Percentiles rank a stretch among this genome's conserved stretches.
Evolutionary conservation across 2,329 filamentous ascomycete genomes (phyloP).

Genomic region (Colletotrichum limetticola): DNA sequence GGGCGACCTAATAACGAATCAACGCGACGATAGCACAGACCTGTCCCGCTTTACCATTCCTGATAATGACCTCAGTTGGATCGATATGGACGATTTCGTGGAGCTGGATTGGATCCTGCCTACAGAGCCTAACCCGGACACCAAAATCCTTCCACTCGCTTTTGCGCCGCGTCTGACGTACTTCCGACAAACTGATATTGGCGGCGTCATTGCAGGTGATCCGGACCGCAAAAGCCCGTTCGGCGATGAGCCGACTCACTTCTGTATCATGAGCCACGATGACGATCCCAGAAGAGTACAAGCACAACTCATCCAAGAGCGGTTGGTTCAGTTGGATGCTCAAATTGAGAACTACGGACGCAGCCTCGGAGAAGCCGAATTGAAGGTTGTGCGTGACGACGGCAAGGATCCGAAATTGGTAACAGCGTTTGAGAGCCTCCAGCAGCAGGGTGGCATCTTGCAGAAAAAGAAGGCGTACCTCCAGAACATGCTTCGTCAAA

Average conservation of each 20-base stretch:
- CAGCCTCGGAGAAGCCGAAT: slow-evolving; percentile 79
- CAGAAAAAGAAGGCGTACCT: slow-evolving; percentile 68
- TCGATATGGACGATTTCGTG: slow-evolving; percentile 99
- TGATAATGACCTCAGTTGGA: slow-evolving; percentile 95
- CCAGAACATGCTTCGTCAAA: slow-evolving; percentile 66
- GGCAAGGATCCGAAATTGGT: slow-evolving; percentile 61
- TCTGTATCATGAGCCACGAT: slow-evolving; percentile 92
- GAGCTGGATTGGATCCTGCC: slow-evolving; percentile 97
- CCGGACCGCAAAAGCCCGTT: slow-evolving; percentile 87
- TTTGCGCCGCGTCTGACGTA: slow-evolving; percentile 97
- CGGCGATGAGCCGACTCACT: slow-evolving; percentile 91
- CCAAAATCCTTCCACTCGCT: slow-evolving; percentile 91
- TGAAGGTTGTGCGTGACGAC: slow-evolving; percentile 67
- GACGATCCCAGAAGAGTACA: slow-evolving; percentile 92
- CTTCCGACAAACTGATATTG: slow-evolving; percentile 95
- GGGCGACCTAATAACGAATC: slow-evolving; percentile 61
- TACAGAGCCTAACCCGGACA: slow-evolving; percentile 89
- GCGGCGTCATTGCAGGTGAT: slow-evolving; percentile 81
- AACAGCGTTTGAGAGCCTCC: slow-evolving; percentile 70
- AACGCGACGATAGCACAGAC: slow-evolving; percentile 70
- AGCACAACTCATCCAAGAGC: slow-evolving; percentile 82
- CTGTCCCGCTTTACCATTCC: slow-evolving; percentile 94
- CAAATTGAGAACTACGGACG: slow-evolving; percentile 82
- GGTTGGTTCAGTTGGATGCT: slow-evolving; percentile 79
- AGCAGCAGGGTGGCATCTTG: slow-evolving; percentile 65